phyloP scores from a whole-genome alignment of 139 green algal species.

The Haematococcus sp. region DNA sequence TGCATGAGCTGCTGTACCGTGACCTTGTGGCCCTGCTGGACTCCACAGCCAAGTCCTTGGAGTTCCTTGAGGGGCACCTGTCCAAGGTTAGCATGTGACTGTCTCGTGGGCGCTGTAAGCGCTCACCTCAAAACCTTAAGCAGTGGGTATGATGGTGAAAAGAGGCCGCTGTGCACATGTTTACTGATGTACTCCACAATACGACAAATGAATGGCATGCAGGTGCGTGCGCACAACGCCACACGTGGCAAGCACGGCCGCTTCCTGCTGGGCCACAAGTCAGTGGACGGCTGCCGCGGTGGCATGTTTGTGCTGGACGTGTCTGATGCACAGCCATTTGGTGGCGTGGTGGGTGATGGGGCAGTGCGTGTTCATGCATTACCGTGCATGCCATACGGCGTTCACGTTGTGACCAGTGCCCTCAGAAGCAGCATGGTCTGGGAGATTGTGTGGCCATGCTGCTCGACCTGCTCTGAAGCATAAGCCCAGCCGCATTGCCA shows the following conservation, averaged over 20 bases:
- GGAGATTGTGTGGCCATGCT: not conserved
- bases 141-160: too few species aligned
- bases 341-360: slow-evolving; percentile 4
- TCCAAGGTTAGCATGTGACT: slow-evolving; percentile 7
- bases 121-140: too few species aligned
- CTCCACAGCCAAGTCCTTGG: slow-evolving; percentile 21
- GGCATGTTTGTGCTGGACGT: slow-evolving; percentile 46
- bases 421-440: not conserved
- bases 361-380: not conserved
- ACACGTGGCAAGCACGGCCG: slow-evolving; percentile 28
- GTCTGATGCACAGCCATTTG: slow-evolving; percentile 18
- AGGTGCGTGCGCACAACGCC: slow-evolving; percentile 29
- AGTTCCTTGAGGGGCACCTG: slow-evolving; percentile 38
- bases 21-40: slow-evolving; percentile 41
- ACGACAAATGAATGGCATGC: too few species aligned
- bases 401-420: not conserved
- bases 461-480: too few species aligned
- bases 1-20: slow-evolving; percentile 36
- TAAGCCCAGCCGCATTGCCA: too few species aligned
- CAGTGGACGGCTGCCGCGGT: slow-evolving; percentile 29
- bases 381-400: not conserved
- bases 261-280: slow-evolving; percentile 42
- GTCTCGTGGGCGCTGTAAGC: too few species aligned
- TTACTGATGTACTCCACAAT: not conserved
- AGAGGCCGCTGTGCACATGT: too few species aligned